Percentiles rank a stretch among this genome's conserved stretches.
Evolutionary conservation across 768 basidiomycete species (phyloP).

Genomic region (Saitozyma sp.): DNA sequence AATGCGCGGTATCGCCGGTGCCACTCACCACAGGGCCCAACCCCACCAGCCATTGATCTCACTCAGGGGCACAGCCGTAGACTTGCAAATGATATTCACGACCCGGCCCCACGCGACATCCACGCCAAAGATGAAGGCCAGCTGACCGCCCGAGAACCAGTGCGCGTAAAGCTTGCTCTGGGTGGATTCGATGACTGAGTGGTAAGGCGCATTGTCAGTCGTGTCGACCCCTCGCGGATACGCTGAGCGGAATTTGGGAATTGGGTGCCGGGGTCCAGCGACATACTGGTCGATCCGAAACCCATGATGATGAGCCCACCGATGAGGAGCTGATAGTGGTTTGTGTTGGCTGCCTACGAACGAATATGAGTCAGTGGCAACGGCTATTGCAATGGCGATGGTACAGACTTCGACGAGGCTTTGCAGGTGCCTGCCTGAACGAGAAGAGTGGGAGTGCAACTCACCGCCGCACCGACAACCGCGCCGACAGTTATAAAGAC

Average conservation of each 20-base stretch:
- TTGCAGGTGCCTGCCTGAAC: no score
- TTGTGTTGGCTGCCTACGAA: slow-evolving; percentile 27
- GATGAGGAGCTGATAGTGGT: slow-evolving; percentile 30
- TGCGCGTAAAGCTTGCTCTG: slow-evolving; percentile 48
- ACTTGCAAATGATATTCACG: slow-evolving; percentile 29
- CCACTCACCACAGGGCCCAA: slow-evolving; percentile 49
- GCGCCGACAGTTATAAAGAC: slow-evolving; percentile 43
- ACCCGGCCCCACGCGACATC: slow-evolving; percentile 49
- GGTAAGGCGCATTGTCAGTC: neutral
- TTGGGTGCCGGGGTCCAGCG: neutral
- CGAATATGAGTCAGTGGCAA: no score
- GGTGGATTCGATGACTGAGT: slow-evolving; percentile 44
- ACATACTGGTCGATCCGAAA: slow-evolving; percentile 44
- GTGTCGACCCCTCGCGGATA: no score
- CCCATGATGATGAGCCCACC: slow-evolving; percentile 48
- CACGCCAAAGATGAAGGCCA: slow-evolving; percentile 43
- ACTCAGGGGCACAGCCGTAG: slow-evolving; percentile 45
- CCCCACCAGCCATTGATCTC: slow-evolving; percentile 47
- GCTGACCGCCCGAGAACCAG: slow-evolving; percentile 38
- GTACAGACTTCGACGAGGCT: no score
- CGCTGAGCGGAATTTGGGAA: no score
- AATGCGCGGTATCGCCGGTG: neutral
- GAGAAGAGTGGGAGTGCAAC: slow-evolving; percentile 1
- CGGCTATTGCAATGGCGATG: no score
- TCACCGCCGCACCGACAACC: slow-evolving; percentile 28